Evolutionary conservation across 345 rosid genomes (phyloP), one percentile per base, ranked within the genome.

Genomic region (Litchi chinensis): DNA sequence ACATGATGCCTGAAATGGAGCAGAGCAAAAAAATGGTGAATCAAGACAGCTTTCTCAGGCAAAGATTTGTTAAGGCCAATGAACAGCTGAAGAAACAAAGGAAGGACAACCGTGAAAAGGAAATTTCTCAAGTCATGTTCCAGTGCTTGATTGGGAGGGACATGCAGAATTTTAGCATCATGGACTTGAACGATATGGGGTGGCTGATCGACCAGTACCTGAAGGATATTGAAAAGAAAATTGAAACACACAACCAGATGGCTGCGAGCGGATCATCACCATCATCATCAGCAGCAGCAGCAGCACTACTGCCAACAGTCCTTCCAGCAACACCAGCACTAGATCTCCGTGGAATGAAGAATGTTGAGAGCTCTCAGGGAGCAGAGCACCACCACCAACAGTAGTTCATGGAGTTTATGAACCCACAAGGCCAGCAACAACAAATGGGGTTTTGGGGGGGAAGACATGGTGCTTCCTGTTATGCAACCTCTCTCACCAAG

Each of bases 11-110:
- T 6, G 81, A 76, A 41, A 82, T 89, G 86, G 91, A 87, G 39
- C 86, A 87, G 40, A 39, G 81, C 76, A 89, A 82, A 79, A 85
- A 82, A 71, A 89, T 82, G 91, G 72, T 82, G 77, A 83, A 79
- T 73, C 90, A 85, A 18, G 90, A 85, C 67, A 65, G 80, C 10
- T 89, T 87, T 76, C 76, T 87, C 40, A 57, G 79, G 70, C 87
- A 85, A 50, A 80, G 91, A 65, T 76, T 86, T 46, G 0, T 48
- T 0, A 86, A 81, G 57, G 76, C 82, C 18, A 77, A n/a, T 0
- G 87, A 88, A 4, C 88, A 86, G 32, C 76, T 88, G 28, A 76
- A 71, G 85, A 88, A 78, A 41, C 82, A 59, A 50, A 40, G 83
- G 19, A 86, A 83, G 44, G 89, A 88, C 3, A 88, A 86, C 48